A percentile compares a stretch with the other conserved stretches of the same genome.
Conservation (phyloP, 768 basidiomycete species). For the Hydnum rufescens region DNA sequence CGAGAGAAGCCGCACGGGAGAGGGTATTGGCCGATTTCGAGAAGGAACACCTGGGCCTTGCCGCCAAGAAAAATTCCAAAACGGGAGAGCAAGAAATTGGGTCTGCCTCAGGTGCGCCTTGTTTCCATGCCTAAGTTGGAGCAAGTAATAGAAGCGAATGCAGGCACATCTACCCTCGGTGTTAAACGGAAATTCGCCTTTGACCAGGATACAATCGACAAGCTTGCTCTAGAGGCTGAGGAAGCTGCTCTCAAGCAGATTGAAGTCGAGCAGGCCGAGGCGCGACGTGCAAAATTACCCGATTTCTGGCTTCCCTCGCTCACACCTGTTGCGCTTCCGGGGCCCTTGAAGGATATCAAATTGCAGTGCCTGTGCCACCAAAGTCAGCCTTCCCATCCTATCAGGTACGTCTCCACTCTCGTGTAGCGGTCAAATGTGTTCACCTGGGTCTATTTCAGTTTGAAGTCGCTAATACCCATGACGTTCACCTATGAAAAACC, state of each 20-base stretch:
- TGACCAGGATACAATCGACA: slow-evolving; percentile 49
- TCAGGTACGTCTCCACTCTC: slow-evolving; percentile 34
- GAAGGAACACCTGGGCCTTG: slow-evolving; percentile 58
- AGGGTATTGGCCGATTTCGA: slow-evolving; percentile 84
- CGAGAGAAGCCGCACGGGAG: slow-evolving; percentile 57
- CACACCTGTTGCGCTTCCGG: slow-evolving; percentile 59
- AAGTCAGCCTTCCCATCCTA: slow-evolving; percentile 52
- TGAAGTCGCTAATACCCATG: slow-evolving; percentile 68
- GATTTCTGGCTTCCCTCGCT: slow-evolving; percentile 95
- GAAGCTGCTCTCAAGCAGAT: slow-evolving; percentile 69
- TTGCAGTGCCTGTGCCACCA: slow-evolving; percentile 79
- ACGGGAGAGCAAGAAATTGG: slow-evolving; percentile 5
- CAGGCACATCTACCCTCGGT: too few relatives aligned
- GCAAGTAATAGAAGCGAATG: too few relatives aligned
- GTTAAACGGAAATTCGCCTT: slow-evolving; percentile 78
- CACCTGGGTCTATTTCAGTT: slow-evolving; percentile 23
- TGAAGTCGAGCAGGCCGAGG: slow-evolving; percentile 65
- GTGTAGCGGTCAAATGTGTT: neutral
- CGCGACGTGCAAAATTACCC: slow-evolving; percentile 71
- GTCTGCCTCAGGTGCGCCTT: slow-evolving; percentile 14
- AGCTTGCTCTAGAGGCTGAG: slow-evolving; percentile 61
- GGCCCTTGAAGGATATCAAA: slow-evolving; percentile 57
- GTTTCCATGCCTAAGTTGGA: neutral
- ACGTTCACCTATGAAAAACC: slow-evolving; percentile 38
- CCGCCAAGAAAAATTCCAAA: slow-evolving; percentile 16